A percentile compares a stretch with the other conserved stretches of the same genome.
Evolutionary conservation across 2,329 filamentous ascomycete genomes (phyloP).

Genomic region (Macroventuria anomochaeta): DNA sequence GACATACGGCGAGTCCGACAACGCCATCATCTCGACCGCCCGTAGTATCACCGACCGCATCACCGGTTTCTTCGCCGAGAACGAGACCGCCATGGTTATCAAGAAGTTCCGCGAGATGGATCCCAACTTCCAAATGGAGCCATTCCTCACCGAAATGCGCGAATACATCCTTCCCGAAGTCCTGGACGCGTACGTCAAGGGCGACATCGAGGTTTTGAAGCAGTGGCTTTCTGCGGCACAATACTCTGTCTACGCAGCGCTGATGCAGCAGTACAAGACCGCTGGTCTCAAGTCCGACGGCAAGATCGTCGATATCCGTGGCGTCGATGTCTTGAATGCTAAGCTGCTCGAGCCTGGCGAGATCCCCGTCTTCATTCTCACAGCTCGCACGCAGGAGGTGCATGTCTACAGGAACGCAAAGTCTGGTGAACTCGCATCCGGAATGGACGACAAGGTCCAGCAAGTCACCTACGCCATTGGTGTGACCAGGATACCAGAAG

Average conservation of each 20-base stretch:
- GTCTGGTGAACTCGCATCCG: constrained; percentile 84
- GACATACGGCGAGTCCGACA: constrained; percentile 95
- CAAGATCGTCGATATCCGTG: constrained; percentile 90
- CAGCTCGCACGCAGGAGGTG: constrained; percentile 94
- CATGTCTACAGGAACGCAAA: constrained; percentile 96
- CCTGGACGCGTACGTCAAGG: constrained; percentile 96
- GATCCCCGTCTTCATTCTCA: constrained; percentile 95
- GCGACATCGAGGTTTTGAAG: constrained; percentile 87
- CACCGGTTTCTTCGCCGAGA: constrained; percentile 96
- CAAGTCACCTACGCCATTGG: constrained; percentile 98
- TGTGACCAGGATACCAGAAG: constrained; percentile 89
- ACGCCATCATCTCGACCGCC: constrained; percentile 90
- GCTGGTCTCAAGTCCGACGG: constrained; percentile 94
- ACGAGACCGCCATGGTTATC: constrained; percentile 96
- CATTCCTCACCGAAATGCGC: constrained; percentile 92
- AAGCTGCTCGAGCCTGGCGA: constrained; percentile 84
- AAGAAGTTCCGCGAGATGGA: constrained; percentile 98
- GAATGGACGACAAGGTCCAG: constrained; percentile 99
- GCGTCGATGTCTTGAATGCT: constrained; percentile 85
- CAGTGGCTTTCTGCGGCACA: constrained; percentile 96
- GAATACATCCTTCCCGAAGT: constrained; percentile 98
- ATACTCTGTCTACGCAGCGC: constrained; percentile 94
- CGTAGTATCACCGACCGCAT: constrained; percentile 93
- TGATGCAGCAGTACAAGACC: constrained; percentile 94
- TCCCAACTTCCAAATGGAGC: constrained; percentile 90